Evolutionary conservation across 768 basidiomycete genomes (phyloP).

Genomic region (Serendipita vermifera): DNA sequence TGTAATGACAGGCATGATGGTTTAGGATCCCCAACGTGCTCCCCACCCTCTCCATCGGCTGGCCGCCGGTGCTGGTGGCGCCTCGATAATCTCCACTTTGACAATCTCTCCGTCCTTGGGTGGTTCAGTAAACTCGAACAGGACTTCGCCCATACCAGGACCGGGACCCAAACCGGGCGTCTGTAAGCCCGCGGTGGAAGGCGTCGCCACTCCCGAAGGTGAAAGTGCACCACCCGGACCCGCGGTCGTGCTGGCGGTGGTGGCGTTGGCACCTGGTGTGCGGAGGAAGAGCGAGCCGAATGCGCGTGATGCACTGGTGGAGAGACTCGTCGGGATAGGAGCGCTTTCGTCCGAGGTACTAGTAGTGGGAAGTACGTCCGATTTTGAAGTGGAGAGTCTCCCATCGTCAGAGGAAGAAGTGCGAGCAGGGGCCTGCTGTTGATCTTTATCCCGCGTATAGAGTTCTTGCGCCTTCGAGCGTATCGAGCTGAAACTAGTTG

Average conservation of each 20-base stretch:
- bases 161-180: background rate
- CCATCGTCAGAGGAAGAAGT: background rate
- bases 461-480: background rate
- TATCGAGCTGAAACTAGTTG: background rate
- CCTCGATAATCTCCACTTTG: background rate
- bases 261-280: background rate
- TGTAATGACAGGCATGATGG: too few species aligned
- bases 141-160: background rate
- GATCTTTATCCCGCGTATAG: background rate
- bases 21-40: background rate
- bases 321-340: background rate
- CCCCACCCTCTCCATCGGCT: background rate
- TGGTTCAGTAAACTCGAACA: background rate
- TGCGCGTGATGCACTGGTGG: background rate
- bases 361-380: background rate
- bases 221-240: background rate
- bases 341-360: background rate
- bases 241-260: background rate
- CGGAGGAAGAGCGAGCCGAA: slow-evolving; percentile 3
- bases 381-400: background rate
- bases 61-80: background rate
- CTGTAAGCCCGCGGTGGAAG: background rate
- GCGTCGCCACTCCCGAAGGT: background rate
- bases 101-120: background rate
- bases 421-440: background rate